These are phyloP conservation scores for Cajanus cajan DNA, from an alignment of 306 rosid genomes.

Conservation along the genomic window DNA sequence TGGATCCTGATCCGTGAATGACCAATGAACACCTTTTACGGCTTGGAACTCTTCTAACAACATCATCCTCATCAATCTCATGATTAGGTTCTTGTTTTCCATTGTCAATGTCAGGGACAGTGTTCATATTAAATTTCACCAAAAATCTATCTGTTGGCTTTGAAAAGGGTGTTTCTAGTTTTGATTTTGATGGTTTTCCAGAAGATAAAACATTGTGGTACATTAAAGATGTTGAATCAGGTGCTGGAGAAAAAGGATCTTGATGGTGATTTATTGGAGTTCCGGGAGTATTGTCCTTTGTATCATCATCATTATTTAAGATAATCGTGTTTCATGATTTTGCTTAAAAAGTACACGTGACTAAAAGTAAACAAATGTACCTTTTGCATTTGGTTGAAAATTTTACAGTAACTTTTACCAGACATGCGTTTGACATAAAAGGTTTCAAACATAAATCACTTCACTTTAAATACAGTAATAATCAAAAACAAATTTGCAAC, in stretches of 20 bases:
- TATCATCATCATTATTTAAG: constrained; percentile 56
- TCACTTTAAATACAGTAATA: not conserved
- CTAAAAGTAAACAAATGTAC: not conserved
- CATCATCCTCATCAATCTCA: constrained; percentile 57
- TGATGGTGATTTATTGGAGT: constrained; percentile 58
- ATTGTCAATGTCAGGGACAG: constrained; percentile 41
- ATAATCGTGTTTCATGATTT: not conserved
- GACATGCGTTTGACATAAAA: not conserved
- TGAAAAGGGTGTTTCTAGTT: constrained; percentile 70
- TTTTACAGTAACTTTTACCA: not conserved
- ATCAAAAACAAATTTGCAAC: not conserved
- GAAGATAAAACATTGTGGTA: constrained; percentile 54
- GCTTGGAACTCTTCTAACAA: constrained; percentile 63
- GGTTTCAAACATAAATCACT: not conserved
- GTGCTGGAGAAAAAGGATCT: constrained; percentile 39
- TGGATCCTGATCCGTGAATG: constrained; percentile 67
- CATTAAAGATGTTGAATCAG: constrained; percentile 55
- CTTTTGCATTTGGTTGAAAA: not conserved
- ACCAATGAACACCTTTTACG: constrained; percentile 67
- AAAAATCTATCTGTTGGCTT: constrained; percentile 64
- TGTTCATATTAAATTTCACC: no score
- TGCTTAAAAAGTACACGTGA: not conserved
- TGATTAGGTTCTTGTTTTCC: constrained; percentile 39
- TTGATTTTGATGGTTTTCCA: constrained; percentile 54
- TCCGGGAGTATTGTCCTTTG: constrained; percentile 49